Conservation (phyloP, 106 monocot species). For the Hemerocallis citrina region DNA sequence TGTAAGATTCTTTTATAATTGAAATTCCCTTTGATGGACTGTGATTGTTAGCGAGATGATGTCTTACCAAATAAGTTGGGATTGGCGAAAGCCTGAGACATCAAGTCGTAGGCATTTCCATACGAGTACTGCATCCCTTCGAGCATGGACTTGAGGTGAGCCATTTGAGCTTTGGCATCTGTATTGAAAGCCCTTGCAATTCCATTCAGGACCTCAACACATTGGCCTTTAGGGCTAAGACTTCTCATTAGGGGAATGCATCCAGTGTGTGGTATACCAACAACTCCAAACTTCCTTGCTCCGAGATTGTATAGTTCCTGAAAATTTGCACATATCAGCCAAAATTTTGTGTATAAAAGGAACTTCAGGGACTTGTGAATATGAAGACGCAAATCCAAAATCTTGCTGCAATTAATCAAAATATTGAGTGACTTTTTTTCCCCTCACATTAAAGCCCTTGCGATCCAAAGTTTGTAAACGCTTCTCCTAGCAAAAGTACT, state of each 20-base stretch:
- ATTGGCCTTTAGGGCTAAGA: slow-evolving; percentile 6
- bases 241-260: slow-evolving; percentile 22
- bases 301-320: slow-evolving; percentile 24
- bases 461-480: no score
- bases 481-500: no score
- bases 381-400: no score
- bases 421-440: no score
- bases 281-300: slow-evolving; percentile 28
- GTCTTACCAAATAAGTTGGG: slow-evolving; percentile 4
- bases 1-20: neutral
- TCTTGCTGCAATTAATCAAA: no score
- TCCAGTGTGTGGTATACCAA: slow-evolving; percentile 18
- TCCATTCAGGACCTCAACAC: slow-evolving; percentile 17
- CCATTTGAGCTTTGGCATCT: slow-evolving; percentile 2
- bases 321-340: neutral
- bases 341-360: neutral
- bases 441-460: no score
- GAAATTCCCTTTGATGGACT: neutral
- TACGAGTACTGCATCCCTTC: slow-evolving; percentile 28
- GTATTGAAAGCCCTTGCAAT: slow-evolving; percentile 15
- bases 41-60: neutral
- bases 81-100: neutral
- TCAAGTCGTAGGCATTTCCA: slow-evolving; percentile 12
- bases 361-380: no score
- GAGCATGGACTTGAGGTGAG: slow-evolving; percentile 9